Evolutionary conservation across 208 protist species (phyloP).

Genomic region (Acanthamoeba sp.): DNA sequence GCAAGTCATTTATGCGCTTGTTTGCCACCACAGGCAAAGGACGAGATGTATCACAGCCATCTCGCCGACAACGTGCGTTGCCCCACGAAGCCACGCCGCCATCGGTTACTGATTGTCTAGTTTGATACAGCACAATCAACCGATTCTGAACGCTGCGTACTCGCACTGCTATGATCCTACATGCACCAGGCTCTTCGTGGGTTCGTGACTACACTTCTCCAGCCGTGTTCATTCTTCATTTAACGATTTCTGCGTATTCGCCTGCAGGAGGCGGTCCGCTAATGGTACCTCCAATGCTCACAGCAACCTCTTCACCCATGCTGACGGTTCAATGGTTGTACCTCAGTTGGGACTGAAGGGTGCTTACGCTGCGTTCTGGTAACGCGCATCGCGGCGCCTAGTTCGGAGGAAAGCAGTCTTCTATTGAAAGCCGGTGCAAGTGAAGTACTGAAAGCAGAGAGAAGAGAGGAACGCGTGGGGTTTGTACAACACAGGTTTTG

Average conservation of each 20-base stretch:
- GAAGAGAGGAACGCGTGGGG: not conserved
- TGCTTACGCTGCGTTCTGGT: slow-evolving; percentile 39
- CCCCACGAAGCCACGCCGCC: not conserved
- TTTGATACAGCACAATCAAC: not conserved
- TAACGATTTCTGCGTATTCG: not conserved
- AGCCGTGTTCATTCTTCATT: not conserved
- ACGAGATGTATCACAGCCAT: not conserved
- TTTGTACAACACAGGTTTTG: not conserved
- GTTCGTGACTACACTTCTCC: not conserved
- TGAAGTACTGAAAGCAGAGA: not conserved
- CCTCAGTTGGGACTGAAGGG: slow-evolving; percentile 29
- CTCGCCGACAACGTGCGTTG: not conserved
- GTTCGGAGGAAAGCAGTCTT: no score
- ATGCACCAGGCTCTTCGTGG: slow-evolving; percentile 14
- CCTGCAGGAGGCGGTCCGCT: slow-evolving; percentile 2
- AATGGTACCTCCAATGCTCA: slow-evolving; percentile 27
- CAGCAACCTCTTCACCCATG: not conserved
- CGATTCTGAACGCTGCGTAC: not conserved
- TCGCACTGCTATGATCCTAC: slow-evolving; percentile 32
- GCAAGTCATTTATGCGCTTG: no score
- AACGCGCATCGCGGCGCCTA: no score
- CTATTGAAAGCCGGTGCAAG: not conserved
- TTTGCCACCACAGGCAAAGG: not conserved
- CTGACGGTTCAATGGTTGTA: not conserved
- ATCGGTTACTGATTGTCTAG: not conserved